Evolutionary conservation across 371 early-diverging fungal genomes (phyloP).

Genomic region (Smittium mucronatum): DNA sequence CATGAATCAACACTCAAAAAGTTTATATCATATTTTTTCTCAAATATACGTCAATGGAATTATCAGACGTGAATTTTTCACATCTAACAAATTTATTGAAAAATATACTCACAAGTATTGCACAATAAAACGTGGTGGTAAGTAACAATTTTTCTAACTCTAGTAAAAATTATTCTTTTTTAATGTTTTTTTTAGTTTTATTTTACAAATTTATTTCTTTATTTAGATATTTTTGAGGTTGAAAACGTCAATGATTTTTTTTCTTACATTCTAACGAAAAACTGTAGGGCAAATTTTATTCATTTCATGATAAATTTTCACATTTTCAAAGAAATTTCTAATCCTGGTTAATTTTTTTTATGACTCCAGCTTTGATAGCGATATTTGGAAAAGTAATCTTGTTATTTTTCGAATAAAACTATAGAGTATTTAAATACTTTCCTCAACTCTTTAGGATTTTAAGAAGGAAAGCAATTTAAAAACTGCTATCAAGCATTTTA

Average conservation of each 20-base stretch:
- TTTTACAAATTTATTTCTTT: background rate
- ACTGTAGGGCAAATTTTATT: no score
- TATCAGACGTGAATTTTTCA: no score
- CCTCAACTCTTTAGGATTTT: background rate
- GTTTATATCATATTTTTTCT: no score
- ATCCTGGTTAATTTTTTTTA: background rate
- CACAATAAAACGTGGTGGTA: no score
- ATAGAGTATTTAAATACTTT: background rate
- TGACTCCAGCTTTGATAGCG: background rate
- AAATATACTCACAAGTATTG: no score
- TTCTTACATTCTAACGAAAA: background rate
- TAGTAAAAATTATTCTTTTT: no score
- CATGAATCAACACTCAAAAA: no score
- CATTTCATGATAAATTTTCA: background rate
- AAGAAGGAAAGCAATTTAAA: background rate
- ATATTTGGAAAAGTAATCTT: background rate
- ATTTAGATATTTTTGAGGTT: background rate
- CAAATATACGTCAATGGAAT: background rate
- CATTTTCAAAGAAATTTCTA: background rate
- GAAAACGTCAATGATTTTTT: background rate
- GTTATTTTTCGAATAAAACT: background rate
- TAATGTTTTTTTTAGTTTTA: background rate
- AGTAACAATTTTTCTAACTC: no score
- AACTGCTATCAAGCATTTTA: background rate
- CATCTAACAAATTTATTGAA: no score